Evolutionary conservation across 768 basidiomycete genomes (phyloP), one percentile per base, ranked within the genome.

Genomic region (Candolleomyces aberdarensis): DNA sequence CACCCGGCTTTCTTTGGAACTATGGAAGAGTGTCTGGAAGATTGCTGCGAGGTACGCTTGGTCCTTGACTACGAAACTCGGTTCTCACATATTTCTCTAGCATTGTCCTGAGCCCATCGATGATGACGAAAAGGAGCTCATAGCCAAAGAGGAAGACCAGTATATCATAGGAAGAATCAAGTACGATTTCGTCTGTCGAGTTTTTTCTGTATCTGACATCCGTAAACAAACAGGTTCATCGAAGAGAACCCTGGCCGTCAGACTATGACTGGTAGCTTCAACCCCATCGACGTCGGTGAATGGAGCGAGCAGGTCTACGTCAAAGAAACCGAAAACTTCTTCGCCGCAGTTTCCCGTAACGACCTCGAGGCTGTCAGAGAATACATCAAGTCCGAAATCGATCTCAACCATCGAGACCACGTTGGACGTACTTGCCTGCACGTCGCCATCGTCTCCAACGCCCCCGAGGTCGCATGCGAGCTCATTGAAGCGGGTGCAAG

Each of bases 1-100:
- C 85, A 88, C 63, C 80, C 83, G 8, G 85, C 85, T 1, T 87
- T 85, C 70, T 86, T 86, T 61, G 85, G 86, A 6, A 83, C 78
- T 0, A 78, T 83, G 66, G 65, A 76, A 56, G 85, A 88, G 60
- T 82, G 81, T 51, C 57, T 86, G 19, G 83, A 82, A 61, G 86
- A 87, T 57, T 86, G 85, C 63, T 87, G 85, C 69, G 84, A 84
- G 76, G 84, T 83, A 36, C 36, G 36, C 36, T 36, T 36, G 36
- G 36, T 36, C 36, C 36, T 36, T 36, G 36, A 36, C 36, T 36
- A 3, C 8, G 1, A 11, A 36, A 36, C 1, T 11, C 6, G 36
- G 36, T 36, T 3, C 5, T 36, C 11, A 36, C 36, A 11, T 1
- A 8, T 36, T 36, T 8, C 5, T 6, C 11, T 11, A 36, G 36